Evolutionary conservation across 2,329 filamentous ascomycete genomes (phyloP).

Genomic region (Knufia petricola): DNA sequence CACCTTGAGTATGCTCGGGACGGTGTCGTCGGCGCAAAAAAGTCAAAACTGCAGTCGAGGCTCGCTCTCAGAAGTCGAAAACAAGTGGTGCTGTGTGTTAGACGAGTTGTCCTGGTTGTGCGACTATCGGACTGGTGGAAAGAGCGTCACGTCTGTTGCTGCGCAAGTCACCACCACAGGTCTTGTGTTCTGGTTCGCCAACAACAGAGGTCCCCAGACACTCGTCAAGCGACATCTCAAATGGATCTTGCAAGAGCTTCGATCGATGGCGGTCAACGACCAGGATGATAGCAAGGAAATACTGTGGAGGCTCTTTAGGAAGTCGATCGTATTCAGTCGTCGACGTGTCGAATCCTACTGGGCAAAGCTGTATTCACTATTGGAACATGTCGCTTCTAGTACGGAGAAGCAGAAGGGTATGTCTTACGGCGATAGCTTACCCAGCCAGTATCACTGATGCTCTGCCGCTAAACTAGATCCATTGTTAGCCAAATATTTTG

Average conservation of each 20-base stretch:
- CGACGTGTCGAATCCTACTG: slow-evolving; percentile 9
- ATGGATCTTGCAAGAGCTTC: slow-evolving; percentile 6
- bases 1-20: background rate
- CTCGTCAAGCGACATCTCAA: slow-evolving; percentile 6
- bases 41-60: background rate
- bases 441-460: background rate
- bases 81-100: slow-evolving; percentile 26
- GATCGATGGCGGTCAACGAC: background rate
- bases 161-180: slow-evolving; percentile 21
- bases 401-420: background rate
- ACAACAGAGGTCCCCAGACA: slow-evolving; percentile 4
- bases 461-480: background rate
- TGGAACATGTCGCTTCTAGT: background rate
- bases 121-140: slow-evolving; percentile 39
- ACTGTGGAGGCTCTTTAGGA: slow-evolving; percentile 4
- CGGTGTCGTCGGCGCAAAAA: background rate
- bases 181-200: slow-evolving; percentile 11
- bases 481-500: slow-evolving; percentile 1
- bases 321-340: slow-evolving; percentile 11
- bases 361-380: background rate
- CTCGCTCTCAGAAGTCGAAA: background rate
- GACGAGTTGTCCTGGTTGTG: slow-evolving; percentile 38
- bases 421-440: background rate
- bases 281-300: background rate
- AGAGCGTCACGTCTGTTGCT: slow-evolving; percentile 37